Evolutionary conservation across 2,329 filamentous ascomycete species (phyloP).

Genomic region (Sporothrix humicola): DNA sequence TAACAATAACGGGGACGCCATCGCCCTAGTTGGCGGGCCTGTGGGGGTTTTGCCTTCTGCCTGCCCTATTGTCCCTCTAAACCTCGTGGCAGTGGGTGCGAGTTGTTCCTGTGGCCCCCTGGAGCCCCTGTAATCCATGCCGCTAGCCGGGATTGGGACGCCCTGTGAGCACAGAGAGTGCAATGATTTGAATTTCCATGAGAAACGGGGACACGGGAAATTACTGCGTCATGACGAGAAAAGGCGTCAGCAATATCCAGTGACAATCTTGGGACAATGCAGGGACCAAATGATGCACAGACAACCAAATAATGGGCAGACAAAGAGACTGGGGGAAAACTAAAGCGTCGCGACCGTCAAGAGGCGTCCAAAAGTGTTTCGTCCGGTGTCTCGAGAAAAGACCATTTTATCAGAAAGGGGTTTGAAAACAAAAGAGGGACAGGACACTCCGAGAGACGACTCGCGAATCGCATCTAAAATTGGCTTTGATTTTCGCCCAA

Average conservation of each 20-base stretch:
- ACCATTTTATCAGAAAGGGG: not conserved
- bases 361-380: not conserved
- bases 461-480: not conserved
- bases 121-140: not conserved
- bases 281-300: not conserved
- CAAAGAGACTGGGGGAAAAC: not conserved
- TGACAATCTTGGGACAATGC: not conserved
- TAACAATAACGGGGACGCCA: not conserved
- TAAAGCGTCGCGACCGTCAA: no score
- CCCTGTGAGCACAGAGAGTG: not conserved
- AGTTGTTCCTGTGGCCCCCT: not conserved
- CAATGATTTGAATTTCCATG: slow-evolving; percentile 2
- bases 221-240: not conserved
- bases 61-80: not conserved
- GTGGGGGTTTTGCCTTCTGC: not conserved
- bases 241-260: not conserved
- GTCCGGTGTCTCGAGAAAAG: slow-evolving; percentile 1
- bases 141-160: slow-evolving; percentile 6
- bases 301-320: not conserved
- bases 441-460: not conserved
- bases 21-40: not conserved
- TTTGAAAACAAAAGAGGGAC: not conserved
- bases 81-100: slow-evolving; percentile 23
- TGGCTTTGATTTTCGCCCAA: not conserved
- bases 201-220: not conserved